Evolutionary conservation across 2,329 filamentous ascomycete genomes (phyloP).

Genomic region (Emmonsiellopsis sp.): DNA sequence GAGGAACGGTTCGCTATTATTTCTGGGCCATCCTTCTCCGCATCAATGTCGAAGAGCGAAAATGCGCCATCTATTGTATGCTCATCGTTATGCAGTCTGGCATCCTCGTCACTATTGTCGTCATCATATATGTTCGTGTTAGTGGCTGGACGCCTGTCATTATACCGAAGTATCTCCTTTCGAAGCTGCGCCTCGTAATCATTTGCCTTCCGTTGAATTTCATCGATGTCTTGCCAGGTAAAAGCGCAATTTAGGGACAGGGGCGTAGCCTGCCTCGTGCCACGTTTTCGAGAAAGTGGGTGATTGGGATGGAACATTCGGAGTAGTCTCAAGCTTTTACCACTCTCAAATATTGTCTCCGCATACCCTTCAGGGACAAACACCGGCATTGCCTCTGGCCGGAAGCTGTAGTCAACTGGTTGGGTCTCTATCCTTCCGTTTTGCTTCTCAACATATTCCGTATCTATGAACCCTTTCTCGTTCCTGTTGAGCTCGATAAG

Average conservation of each 20-base stretch:
- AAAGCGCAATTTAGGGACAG: conserved; percentile 61
- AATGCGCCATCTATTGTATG: conserved; percentile 17
- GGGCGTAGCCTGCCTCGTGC: conserved; percentile 40
- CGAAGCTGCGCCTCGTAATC: conserved; percentile 30
- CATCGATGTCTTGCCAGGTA: conserved; percentile 59
- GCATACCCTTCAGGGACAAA: conserved; percentile 65
- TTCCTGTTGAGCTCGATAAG: conserved; percentile 40
- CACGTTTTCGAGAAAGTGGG: conserved; percentile 50
- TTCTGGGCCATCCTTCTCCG: conserved; percentile 10
- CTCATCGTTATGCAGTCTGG: neutral
- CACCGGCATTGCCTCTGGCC: conserved; percentile 52
- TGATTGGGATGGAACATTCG: conserved; percentile 62
- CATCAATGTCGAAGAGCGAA: conserved; percentile 28
- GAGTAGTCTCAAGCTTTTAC: conserved; percentile 65
- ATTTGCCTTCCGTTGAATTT: conserved; percentile 52
- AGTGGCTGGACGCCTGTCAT: conserved; percentile 9
- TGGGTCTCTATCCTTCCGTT: conserved; percentile 51
- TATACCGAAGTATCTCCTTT: conserved; percentile 30
- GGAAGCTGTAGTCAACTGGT: conserved; percentile 51
- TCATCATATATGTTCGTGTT: neutral
- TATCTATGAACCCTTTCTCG: conserved; percentile 53
- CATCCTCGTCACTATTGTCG: neutral
- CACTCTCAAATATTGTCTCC: conserved; percentile 67
- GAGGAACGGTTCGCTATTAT: conserved; percentile 5
- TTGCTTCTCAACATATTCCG: conserved; percentile 52